These are phyloP conservation scores for Monosporascus sp. DNA, from an alignment of 2,329 filamentous ascomycete genomes.

Conservation along the genomic window DNA sequence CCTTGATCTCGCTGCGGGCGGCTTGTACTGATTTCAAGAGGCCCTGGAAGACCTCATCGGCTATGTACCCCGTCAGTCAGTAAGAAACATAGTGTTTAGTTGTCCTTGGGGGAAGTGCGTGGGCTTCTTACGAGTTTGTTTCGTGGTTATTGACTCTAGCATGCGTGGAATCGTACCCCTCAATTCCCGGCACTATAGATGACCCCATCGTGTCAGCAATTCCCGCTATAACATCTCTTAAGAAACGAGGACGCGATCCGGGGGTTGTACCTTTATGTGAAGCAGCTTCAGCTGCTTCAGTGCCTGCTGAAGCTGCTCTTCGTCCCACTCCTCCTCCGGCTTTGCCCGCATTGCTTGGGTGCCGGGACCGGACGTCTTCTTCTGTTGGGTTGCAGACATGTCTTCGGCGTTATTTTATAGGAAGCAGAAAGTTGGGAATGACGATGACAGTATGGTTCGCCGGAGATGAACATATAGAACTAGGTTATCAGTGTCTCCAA, in stretches of 20 bases:
- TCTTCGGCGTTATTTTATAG: no score
- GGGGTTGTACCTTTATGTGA: slow-evolving; percentile 44
- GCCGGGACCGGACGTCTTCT: slow-evolving; percentile 5
- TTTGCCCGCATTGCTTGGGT: slow-evolving; percentile 12
- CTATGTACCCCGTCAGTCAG: slow-evolving; percentile 30
- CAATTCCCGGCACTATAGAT: slow-evolving; percentile 38
- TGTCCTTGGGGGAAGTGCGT: background rate
- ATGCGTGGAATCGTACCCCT: slow-evolving; percentile 46
- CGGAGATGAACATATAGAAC: no score
- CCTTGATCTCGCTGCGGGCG: slow-evolving; percentile 46
- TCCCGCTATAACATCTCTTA: background rate
- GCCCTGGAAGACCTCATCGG: slow-evolving; percentile 41
- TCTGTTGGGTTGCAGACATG: background rate
- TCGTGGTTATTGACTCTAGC: slow-evolving; percentile 45
- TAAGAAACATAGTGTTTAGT: background rate
- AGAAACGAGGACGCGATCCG: no score
- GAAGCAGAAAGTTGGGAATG: no score
- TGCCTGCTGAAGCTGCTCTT: slow-evolving; percentile 44
- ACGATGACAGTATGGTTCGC: no score
- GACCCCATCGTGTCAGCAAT: background rate
- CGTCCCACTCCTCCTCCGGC: slow-evolving; percentile 35
- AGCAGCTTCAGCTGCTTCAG: slow-evolving; percentile 48
- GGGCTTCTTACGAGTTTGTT: slow-evolving; percentile 43
- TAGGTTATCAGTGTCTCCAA: no score
- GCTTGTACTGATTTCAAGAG: slow-evolving; percentile 43